Conservation (phyloP, 179 eudicot species). For the Heliamphora pulchella region DNA sequence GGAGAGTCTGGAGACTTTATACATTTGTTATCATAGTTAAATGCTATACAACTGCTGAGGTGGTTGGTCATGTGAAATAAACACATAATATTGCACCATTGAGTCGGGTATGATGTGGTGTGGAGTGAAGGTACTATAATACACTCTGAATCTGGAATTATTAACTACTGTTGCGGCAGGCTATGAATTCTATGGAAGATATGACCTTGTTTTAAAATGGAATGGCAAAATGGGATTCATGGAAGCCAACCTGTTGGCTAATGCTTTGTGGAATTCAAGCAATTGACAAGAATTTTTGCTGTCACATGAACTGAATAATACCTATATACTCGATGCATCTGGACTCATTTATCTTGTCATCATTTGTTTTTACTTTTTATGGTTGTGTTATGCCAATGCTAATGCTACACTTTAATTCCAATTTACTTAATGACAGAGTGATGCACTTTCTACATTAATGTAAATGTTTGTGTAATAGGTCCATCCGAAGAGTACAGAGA, state of each 20-base stretch:
- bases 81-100: background rate
- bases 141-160: background rate
- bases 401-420: constrained; percentile 6
- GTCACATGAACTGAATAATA: background rate
- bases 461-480: constrained; percentile 37
- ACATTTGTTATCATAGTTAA: background rate
- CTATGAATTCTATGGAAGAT: background rate
- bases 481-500: constrained; percentile 44
- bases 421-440: background rate
- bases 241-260: background rate
- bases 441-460: background rate
- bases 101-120: background rate
- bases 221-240: background rate
- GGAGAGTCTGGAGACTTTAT: background rate
- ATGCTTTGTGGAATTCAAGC: background rate
- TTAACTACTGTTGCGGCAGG: background rate
- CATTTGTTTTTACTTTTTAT: constrained; percentile 1
- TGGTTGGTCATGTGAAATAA: background rate
- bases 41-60: constrained; percentile 5
- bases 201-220: background rate
- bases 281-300: background rate
- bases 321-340: background rate
- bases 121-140: background rate
- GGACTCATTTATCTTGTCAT: constrained; percentile 1
- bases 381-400: background rate